phyloP scores from a whole-genome alignment of 768 basidiomycete species.

The Serendipita sp. region DNA sequence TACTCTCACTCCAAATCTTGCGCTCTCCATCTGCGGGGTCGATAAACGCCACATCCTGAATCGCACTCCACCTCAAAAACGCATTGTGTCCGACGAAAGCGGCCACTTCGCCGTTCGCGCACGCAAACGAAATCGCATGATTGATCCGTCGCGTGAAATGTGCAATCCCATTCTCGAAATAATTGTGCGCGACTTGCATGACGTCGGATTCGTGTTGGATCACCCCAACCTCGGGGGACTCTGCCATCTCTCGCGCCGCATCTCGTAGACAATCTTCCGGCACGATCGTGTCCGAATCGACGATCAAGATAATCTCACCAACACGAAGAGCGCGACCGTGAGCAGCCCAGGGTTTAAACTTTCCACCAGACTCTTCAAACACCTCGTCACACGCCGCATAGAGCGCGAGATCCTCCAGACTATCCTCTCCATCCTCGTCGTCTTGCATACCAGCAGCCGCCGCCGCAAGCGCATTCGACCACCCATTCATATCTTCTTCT shows the following conservation, averaged over 20 bases:
- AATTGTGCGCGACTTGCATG: conserved; percentile 44
- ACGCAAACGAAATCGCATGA: conserved; percentile 22
- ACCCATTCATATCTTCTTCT: not conserved
- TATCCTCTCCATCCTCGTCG: conserved; percentile 28
- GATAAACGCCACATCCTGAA: conserved; percentile 70
- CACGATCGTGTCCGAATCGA: conserved; percentile 67
- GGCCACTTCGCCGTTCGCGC: conserved; percentile 28
- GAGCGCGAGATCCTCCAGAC: conserved; percentile 39
- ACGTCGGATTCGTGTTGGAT: conserved; percentile 72
- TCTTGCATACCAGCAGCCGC: conserved; percentile 18
- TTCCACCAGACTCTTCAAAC: conserved; percentile 21
- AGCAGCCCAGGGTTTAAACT: conserved; percentile 36
- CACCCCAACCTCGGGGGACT: conserved; percentile 72
- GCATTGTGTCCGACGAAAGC: conserved; percentile 35
- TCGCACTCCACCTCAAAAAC: conserved; percentile 49
- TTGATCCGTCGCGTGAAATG: conserved; percentile 32
- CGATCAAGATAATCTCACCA: conserved; percentile 63
- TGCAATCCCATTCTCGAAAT: conserved; percentile 23
- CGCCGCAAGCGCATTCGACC: conserved; percentile 11
- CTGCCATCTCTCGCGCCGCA: conserved; percentile 69
- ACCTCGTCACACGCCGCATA: conserved; percentile 38
- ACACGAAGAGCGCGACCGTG: conserved; percentile 58
- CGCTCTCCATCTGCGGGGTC: conserved; percentile 46
- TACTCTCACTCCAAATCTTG: conserved; percentile 72
- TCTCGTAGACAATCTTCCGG: conserved; percentile 78